Evolutionary conservation across 305 asterid genomes (phyloP), one percentile per base, ranked within the genome.

Genomic region (Solanum hybrid): DNA sequence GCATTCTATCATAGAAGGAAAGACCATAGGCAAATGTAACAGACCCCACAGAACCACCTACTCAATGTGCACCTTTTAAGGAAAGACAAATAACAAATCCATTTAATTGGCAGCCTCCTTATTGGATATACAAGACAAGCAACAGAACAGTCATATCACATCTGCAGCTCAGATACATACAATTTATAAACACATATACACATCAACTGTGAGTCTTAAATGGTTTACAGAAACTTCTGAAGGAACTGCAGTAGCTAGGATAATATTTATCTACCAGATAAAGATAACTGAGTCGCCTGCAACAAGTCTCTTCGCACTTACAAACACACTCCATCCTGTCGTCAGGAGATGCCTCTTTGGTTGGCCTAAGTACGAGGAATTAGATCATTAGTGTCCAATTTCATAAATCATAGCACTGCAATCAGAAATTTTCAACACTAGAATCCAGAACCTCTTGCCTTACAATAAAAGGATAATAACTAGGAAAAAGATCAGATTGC

Each of bases 301-400:
- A 90, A 95, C 94, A 78, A 97, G 96, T 92, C 96, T 94, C 93
- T 97, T 97, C 84, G 99, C 99, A 92, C 99, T 97, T 89, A 96
- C 99, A 88, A 97, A 97, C 90, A 96, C 99, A 88, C 99, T 96
- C 99, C 99, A 96, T 87, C 99, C 99, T 22, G 99, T 96, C 79
- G 99, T 97, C 88, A 97, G 96, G 90, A 97, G 99, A 94, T 96
- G 99, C 92, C 99, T 94, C 94, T 96, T 96, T 42, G 99, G 99
- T 95, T 97, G 99, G 88, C 99, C 99, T 97, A 97, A 87, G 92
- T 34, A 82, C 14, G 46, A 82, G 64, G 8, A 79, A 17, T 38
- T 22, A 88, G 16, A 79, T 79, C 64, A 79, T 85, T 85, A 85
- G 88, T 22, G 76, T 12, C 77, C 77, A 32, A 17, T 84, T 85